Percentiles rank a stretch among this genome's conserved stretches.
Evolutionary conservation across 169 alveolate genomes (phyloP).

Genomic region (Eimeria nieschulzi): DNA sequence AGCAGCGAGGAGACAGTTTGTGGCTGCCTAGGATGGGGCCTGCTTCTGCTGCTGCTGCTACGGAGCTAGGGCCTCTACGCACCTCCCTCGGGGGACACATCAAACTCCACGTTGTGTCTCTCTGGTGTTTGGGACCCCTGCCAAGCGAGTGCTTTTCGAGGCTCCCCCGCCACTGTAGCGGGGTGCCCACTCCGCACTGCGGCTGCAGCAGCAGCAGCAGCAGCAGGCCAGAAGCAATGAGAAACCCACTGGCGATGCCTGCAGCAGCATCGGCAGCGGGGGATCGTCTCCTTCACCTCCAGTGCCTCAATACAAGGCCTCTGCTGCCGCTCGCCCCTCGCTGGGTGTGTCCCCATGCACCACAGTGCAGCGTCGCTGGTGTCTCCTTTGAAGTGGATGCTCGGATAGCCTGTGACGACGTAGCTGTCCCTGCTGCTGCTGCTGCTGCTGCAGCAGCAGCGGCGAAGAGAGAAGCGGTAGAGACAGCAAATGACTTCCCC

Average conservation of each 20-base stretch:
- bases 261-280: constrained; percentile 41
- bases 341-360: constrained; percentile 47
- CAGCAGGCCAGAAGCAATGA: constrained; percentile 14
- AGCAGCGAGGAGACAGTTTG: neutral
- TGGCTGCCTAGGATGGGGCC: constrained; percentile 29
- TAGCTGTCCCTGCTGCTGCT: constrained; percentile 35
- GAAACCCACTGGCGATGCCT: neutral
- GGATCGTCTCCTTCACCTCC: constrained; percentile 5
- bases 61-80: neutral
- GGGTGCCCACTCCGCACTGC: neutral
- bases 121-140: constrained; percentile 29
- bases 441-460: constrained; percentile 32
- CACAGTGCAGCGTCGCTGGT: constrained; percentile 35
- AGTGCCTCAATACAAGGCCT: neutral
- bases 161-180: neutral
- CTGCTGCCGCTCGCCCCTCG: constrained; percentile 8
- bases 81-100: constrained; percentile 15
- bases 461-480: neutral
- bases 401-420: neutral
- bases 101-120: constrained; percentile 17
- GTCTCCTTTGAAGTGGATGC: constrained; percentile 30
- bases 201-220: constrained; percentile 44
- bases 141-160: constrained; percentile 17
- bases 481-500: constrained; percentile 8
- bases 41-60: constrained; percentile 33